phyloP scores from a whole-genome alignment of 805 yeast species.

The Torulaspora franciscae region DNA sequence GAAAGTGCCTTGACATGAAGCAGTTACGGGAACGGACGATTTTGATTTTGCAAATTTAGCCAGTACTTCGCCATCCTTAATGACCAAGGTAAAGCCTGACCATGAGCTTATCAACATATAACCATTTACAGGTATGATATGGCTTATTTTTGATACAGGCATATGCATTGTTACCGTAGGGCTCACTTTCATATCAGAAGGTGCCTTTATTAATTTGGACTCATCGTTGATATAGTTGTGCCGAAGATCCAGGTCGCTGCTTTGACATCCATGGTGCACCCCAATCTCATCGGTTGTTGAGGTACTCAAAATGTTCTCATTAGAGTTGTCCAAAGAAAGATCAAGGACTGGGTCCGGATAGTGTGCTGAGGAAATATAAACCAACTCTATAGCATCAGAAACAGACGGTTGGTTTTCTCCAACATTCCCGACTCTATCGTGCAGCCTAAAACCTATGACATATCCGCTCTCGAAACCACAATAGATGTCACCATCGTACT shows the following conservation, averaged over 20 bases:
- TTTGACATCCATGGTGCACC: constrained; percentile 5
- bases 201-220: background rate
- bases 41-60: constrained; percentile 17
- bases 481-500: constrained; percentile 16
- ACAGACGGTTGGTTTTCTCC: background rate
- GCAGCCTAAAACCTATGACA: constrained; percentile 25
- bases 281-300: constrained; percentile 23
- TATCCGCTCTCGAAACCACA: constrained; percentile 33
- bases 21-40: constrained; percentile 23
- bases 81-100: constrained; percentile 23
- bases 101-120: constrained; percentile 18
- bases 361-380: constrained; percentile 25
- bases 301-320: constrained; percentile 17
- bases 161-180: background rate
- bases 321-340: constrained; percentile 1
- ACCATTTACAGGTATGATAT: constrained; percentile 11
- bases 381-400: constrained; percentile 13
- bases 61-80: constrained; percentile 3
- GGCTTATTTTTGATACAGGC: constrained; percentile 17
- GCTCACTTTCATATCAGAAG: background rate
- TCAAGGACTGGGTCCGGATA: constrained; percentile 32
- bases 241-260: background rate
- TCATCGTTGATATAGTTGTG: background rate
- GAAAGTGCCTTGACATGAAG: constrained; percentile 26
- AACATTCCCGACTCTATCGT: background rate